Base-by-base conservation (phyloP, 257 asterid genomes). In the Cordia subcordata region DNA sequence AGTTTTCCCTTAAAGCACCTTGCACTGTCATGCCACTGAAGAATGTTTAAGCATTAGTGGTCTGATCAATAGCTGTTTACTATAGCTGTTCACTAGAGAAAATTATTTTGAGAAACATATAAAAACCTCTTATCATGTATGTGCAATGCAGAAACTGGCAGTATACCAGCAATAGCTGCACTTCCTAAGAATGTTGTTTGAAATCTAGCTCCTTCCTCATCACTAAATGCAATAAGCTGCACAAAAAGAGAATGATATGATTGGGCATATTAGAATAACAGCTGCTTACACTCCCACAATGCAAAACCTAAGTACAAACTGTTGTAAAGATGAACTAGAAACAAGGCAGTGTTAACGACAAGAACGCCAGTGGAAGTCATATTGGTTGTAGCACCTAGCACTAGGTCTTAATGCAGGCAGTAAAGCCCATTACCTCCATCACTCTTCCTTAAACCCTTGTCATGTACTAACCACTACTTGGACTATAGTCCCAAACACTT, bases 161-260 rank as follows among this genome's bases (percentile, higher is more conserved):
- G 72, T 61, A 83, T 79, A 71, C 97, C 99, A 67, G 99, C 95
- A 79, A 89, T 83, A 55, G 96, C 99, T 67, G 99, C 97, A 79
- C 97, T 93, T 65, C 99, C 99, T 74, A 93, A 75, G 82, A 89
- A 93, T 62, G 99, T 93, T 4, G 97, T 82, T 59, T 89, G 99
- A 67, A 93, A 93, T 78, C 97, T 81, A 42, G 89, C 99, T 74
- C 99, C 97, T 78, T 93, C 99, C 84, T 93, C 99, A 44, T 93
- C 99, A 69, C 99, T 85, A 65, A 93, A 93, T 42, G 99, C 97
- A 66, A 93, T 82, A 46, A 89, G 94, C 97, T 89, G 80, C 42
- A 60, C 18, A 49, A 6, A 27, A 27, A 27, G 4, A 27, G 35
- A 27, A 27, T 1, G 6, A 27, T 27, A 49, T 55, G 13, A 20